These are phyloP conservation scores for Daldinia decipiens DNA, from an alignment of 495 filamentous ascomycete genomes.

Conservation along the genomic window DNA sequence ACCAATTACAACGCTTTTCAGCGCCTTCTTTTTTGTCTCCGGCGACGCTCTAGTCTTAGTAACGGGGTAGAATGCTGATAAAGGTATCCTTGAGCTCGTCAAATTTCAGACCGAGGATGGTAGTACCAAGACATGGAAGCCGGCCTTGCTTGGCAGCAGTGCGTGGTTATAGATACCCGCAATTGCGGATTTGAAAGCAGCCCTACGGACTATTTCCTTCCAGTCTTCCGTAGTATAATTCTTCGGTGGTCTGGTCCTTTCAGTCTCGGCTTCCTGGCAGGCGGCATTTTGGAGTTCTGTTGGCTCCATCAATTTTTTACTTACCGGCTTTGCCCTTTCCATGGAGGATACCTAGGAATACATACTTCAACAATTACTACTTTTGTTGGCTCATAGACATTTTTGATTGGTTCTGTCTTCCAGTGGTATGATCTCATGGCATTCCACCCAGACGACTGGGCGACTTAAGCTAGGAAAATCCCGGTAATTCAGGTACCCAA, in stretches of 20 bases:
- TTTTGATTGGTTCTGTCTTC: conserved; percentile 15
- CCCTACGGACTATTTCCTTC: neutral
- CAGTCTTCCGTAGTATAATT: conserved; percentile 7
- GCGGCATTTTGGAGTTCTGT: conserved; percentile 20
- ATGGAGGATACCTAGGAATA: neutral
- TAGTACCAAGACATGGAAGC: neutral
- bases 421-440: conserved; percentile 35
- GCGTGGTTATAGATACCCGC: neutral
- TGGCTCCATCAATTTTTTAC: conserved; percentile 9
- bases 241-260: neutral
- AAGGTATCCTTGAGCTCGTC: neutral
- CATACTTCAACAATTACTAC: neutral
- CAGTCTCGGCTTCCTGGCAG: conserved; percentile 10
- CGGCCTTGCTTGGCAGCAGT: neutral
- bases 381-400: conserved; percentile 4
- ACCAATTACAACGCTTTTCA: no score
- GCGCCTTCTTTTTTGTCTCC: no score
- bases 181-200: neutral
- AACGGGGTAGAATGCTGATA: neutral
- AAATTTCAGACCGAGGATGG: neutral
- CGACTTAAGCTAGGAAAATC: conserved; percentile 3
- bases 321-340: conserved; percentile 11
- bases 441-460: conserved; percentile 23
- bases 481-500: neutral
- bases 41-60: neutral